Conservation (phyloP, 257 asterid genomes). For the Prunella vulgaris region DNA sequence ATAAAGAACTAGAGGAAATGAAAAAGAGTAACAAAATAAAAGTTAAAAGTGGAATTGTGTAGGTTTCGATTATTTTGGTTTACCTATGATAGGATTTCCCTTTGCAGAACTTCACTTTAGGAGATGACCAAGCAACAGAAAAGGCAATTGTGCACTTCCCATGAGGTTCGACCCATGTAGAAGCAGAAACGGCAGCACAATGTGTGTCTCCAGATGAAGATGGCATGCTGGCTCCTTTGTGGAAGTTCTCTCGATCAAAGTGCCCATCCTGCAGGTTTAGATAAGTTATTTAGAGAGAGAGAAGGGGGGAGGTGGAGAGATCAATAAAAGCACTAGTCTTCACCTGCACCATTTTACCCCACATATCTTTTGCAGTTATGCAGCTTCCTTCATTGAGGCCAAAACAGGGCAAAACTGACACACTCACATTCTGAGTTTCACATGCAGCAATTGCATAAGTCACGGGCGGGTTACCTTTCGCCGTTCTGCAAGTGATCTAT, state of each 20-base stretch:
- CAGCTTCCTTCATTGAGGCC: conserved; percentile 82
- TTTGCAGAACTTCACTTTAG: conserved; percentile 88
- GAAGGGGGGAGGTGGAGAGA: background rate
- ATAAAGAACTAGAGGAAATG: background rate
- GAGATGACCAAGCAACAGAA: conserved; percentile 94
- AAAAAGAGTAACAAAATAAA: background rate
- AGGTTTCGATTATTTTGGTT: background rate
- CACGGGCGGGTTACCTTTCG: conserved; percentile 87
- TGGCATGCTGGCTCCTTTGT: conserved; percentile 72
- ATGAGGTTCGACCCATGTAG: conserved; percentile 96
- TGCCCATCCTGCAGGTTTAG: conserved; percentile 69
- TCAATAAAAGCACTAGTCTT: conserved; percentile 4
- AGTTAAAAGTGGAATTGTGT: no score
- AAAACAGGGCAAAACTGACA: conserved; percentile 89
- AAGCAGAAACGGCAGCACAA: conserved; percentile 98
- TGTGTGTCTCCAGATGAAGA: conserved; percentile 87
- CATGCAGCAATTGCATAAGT: conserved; percentile 94
- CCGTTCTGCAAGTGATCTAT: conserved; percentile 59
- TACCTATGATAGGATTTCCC: conserved; percentile 94
- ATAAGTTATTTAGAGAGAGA: conserved; percentile 5
- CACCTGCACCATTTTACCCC: conserved; percentile 94
- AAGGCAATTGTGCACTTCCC: conserved; percentile 93
- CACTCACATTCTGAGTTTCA: conserved; percentile 93
- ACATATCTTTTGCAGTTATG: conserved; percentile 87
- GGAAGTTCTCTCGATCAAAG: conserved; percentile 75